These are phyloP conservation scores for Nemania sp. DNA, from an alignment of 2,329 filamentous ascomycete species.

Conservation along the genomic window DNA sequence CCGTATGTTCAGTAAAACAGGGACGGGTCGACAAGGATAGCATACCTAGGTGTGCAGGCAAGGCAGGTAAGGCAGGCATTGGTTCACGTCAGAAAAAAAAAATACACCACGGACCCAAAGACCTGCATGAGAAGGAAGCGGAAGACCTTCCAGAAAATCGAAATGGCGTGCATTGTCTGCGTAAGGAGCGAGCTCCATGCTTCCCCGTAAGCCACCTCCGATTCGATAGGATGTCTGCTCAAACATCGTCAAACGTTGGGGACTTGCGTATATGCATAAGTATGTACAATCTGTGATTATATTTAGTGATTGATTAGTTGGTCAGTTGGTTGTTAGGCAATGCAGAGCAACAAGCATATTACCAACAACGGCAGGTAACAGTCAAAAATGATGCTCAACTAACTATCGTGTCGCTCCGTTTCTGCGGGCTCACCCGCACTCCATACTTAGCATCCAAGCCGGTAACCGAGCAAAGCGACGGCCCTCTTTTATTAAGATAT, in stretches of 20 bases:
- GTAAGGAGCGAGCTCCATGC: not conserved
- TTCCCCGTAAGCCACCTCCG: constrained; percentile 10
- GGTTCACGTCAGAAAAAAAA: constrained; percentile 4
- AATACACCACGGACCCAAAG: not conserved
- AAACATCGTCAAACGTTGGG: not conserved
- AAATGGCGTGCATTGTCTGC: not conserved
- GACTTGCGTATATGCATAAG: not conserved
- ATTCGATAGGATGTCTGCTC: not conserved
- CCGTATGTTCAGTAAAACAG: constrained; percentile 18
- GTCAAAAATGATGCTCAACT: too few relatives aligned
- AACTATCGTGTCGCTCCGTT: not conserved
- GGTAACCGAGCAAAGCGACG: not conserved
- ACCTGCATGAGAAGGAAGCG: constrained; percentile 20
- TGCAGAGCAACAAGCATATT: not conserved
- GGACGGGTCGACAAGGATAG: not conserved
- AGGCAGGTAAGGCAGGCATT: too few relatives aligned
- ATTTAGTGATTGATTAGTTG: constrained; percentile 12
- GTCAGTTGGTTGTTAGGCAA: not conserved
- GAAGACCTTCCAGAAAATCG: constrained; percentile 26
- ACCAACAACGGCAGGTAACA: not conserved
- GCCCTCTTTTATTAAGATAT: not conserved
- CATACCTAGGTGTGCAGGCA: too few relatives aligned
- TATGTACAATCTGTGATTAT: not conserved
- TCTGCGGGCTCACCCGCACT: constrained; percentile 8
- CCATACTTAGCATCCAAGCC: not conserved